Base-by-base conservation (phyloP, 129 eudicot genomes). In the Flaveria sonorensis region DNA sequence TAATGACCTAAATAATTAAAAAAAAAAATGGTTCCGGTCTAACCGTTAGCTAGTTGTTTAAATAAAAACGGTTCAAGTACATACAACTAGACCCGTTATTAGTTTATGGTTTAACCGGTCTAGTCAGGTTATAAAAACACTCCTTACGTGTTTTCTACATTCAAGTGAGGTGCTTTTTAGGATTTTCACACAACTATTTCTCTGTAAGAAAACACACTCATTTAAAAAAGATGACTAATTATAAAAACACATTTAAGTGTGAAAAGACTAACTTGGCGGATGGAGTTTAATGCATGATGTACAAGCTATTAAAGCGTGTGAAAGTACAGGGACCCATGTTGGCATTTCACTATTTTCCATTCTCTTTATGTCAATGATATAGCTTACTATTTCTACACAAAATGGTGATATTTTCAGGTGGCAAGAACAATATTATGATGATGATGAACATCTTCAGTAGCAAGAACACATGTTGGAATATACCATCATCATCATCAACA, bases 371-470 rank as follows among this genome's bases (percentile, higher is more conserved):
- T 79, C 68, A 19, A 80, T 40, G 30, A 52, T 42, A 73, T 65
- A 79, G 45, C 74, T 73, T 80, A 80, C 83, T 21, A 73, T 72
- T 79, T 79, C 40, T 10, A 28, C 73, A 14, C 64, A 78, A 57
- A 65, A n/a, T 78, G 64, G 60, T 30, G n/a, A 72, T 72, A 36
- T 55, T 61, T 80, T 80, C 93, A 92, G 97, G 97, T 73, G 79
- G 65, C 60, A 80, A 76, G 75, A 84, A 71, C 73, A 86, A 55
- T 61, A 77, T 85, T 81, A 87, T 87, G 90, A 77, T 82, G 77
- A 84, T 89, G 85, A 87, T 86, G 89, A 73, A 82, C 74, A 85
- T 81, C 57, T 81, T 88, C 70, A 81, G 21, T 32, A 55, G 63
- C 77, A 81, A 78, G 64, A 78, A 77, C 76, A 77, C 82, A 59